Base-by-base conservation (phyloP, 208 protist genomes). In the Trypanosoma scelopori region DNA sequence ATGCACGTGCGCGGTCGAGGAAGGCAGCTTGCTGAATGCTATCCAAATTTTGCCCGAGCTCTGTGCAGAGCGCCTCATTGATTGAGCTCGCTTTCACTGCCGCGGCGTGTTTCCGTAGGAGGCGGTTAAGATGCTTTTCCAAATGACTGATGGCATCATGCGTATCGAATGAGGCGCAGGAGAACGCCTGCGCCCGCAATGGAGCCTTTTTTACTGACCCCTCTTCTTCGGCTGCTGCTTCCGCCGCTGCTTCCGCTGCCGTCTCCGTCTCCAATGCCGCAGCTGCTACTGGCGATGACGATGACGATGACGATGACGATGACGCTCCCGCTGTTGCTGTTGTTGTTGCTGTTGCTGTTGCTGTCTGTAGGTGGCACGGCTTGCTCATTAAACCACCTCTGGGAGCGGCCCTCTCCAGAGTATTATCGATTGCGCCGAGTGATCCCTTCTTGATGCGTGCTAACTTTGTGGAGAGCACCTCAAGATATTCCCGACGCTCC, bases 401-500 rank as follows among this genome's bases (percentile, higher is more conserved):
- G 6, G 11, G 45, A 43, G 7, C 28, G 32, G 22, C 12, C 4
- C 25, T 41, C 27, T 6, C 32, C 35, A 42, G 22, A 7, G 9
- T 46, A 18, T 55, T 35, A 1, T 55, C 39, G 51, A 20, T 53
- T 28, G 39, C 52, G 16, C 7, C 28, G 35, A 61, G 15, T 23
- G 55, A 63, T 18, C 42, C 43, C 39, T 43, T n/a, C 41, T 59
- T 71, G 25, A 71, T 18, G 27, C 37, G 25, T 25, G 52, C 37
- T 39, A 74, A 27, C 22, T 62, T 23, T 20, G 41, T 67, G 15
- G 60, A 41, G 6, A 80, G 77, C 30, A 91, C 55, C 6, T 82
- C 77, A 15, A 95, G 67, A 62, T 92, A 92, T 23, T 63, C 73
- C 45, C 87, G 81, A 62, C 84, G 79, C 60, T 95, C 86, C 50